These are phyloP conservation scores for Hyphopichia wangnamkhiaoensis DNA, from an alignment of 1,139 yeast genomes.

Conservation along the genomic window DNA sequence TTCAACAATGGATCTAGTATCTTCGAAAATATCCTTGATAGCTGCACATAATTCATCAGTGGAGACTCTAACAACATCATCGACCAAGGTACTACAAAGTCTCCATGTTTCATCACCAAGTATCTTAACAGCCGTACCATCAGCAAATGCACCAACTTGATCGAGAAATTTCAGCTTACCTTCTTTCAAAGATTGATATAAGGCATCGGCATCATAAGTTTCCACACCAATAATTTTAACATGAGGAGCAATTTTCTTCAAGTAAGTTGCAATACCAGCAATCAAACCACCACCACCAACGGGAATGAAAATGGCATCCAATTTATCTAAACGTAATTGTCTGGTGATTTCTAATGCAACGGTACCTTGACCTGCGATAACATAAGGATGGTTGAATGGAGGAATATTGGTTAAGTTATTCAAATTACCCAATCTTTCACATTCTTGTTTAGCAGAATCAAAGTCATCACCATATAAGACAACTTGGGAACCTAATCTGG, in stretches of 20 bases:
- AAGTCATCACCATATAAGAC: slow-evolving; percentile 92
- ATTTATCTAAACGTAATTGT: slow-evolving; percentile 75
- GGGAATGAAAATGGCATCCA: slow-evolving; percentile 87
- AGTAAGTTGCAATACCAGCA: slow-evolving; percentile 86
- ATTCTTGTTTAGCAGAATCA: slow-evolving; percentile 89
- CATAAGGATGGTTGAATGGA: slow-evolving; percentile 96
- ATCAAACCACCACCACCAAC: slow-evolving; percentile 98
- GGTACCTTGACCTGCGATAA: slow-evolving; percentile 99
- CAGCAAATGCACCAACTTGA: slow-evolving; percentile 97
- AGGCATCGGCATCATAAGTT: slow-evolving; percentile 91
- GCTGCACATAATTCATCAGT: slow-evolving; percentile 99
- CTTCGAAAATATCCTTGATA: slow-evolving; percentile 93
- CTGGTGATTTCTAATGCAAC: slow-evolving; percentile 90
- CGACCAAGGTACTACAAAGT: slow-evolving; percentile 74
- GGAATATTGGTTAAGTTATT: slow-evolving; percentile 87
- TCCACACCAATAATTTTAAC: slow-evolving; percentile 95
- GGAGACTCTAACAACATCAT: slow-evolving; percentile 81
- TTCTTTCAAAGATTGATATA: slow-evolving; percentile 67
- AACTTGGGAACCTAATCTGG: slow-evolving; percentile 90
- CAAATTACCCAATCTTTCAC: slow-evolving; percentile 65
- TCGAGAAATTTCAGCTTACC: slow-evolving; percentile 57
- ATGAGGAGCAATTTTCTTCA: slow-evolving; percentile 97
- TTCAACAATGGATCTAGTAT: slow-evolving; percentile 90
- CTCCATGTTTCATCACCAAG: slow-evolving; percentile 92
- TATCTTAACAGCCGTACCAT: slow-evolving; percentile 95